Conservation (phyloP, 1,139 yeast genomes). For the Suhomyces terraborum region DNA sequence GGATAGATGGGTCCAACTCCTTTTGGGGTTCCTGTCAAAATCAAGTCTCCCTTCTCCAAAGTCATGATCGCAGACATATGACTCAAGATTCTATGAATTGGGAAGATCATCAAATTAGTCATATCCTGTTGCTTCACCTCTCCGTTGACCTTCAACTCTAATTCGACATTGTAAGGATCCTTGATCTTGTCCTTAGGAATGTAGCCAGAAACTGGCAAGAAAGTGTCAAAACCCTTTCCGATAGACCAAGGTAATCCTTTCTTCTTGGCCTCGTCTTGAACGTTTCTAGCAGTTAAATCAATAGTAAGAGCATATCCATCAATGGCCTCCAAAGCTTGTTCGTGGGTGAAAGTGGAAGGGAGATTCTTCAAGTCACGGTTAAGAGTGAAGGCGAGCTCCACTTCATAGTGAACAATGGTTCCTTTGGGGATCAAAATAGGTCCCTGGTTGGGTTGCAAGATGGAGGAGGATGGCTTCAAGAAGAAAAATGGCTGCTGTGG, state of each 20-base stretch:
- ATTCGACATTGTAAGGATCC: conserved; percentile 72
- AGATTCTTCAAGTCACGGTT: conserved; percentile 65
- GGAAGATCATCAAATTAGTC: conserved; percentile 87
- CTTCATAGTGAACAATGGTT: conserved; percentile 83
- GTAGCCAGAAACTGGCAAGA: conserved; percentile 75
- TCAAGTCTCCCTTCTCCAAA: conserved; percentile 83
- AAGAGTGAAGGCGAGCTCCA: conserved; percentile 82
- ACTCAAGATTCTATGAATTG: conserved; percentile 76
- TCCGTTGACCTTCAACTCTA: conserved; percentile 72
- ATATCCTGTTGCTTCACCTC: conserved; percentile 69
- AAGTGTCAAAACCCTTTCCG: conserved; percentile 96
- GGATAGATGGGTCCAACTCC: conserved; percentile 88
- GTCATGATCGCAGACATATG: conserved; percentile 89
- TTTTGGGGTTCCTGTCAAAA: conserved; percentile 94
- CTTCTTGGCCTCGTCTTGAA: conserved; percentile 91
- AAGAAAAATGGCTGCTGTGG: conserved; percentile 91
- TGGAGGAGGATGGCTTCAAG: conserved; percentile 76
- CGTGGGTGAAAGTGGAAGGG: conserved; percentile 57
- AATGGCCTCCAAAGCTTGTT: conserved; percentile 75
- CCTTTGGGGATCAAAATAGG: conserved; percentile 85
- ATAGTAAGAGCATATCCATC: conserved; percentile 86
- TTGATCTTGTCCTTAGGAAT: conserved; percentile 67
- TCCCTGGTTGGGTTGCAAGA: conserved; percentile 63
- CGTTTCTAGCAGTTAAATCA: conserved; percentile 94
- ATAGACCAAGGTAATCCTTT: conserved; percentile 97